Conservation (phyloP, 129 eudicot species). For the Flaveria bidentis region DNA sequence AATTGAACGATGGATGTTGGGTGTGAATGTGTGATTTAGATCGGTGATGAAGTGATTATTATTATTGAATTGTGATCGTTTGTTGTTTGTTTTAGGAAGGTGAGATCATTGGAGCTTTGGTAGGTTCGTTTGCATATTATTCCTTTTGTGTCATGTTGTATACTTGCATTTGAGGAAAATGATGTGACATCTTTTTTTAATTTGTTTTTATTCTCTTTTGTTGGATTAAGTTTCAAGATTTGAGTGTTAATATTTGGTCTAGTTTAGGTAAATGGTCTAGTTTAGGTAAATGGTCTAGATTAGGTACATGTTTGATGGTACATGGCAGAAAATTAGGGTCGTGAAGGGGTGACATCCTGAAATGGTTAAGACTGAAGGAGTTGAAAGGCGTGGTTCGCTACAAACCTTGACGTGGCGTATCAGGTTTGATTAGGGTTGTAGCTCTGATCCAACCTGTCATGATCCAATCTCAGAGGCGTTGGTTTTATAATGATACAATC, state of each 20-base stretch:
- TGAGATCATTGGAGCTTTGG: conserved; percentile 1
- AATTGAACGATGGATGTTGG: not conserved
- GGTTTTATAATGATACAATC: no score
- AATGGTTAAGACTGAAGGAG: no score
- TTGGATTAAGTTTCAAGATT: not conserved
- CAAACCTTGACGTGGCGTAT: no score
- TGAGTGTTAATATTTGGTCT: no score
- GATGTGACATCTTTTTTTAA: not conserved
- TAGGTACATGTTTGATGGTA: not conserved
- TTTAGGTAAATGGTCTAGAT: not conserved
- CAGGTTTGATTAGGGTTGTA: no score
- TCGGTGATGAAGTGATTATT: not conserved
- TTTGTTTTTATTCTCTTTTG: not conserved
- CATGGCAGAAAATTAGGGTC: not conserved
- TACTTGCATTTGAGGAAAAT: not conserved
- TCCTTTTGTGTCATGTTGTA: not conserved
- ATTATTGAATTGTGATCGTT: not conserved
- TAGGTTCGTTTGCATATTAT: not conserved
- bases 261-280: not conserved
- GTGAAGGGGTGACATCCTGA: no score
- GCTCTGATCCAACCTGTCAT: no score
- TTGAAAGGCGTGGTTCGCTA: no score
- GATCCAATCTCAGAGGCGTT: no score
- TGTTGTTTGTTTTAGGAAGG: conserved; percentile 10
- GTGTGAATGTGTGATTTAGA: conserved; percentile 4